Conservation (phyloP, 1,139 yeast species). For the Saccharomyces uvarum region DNA sequence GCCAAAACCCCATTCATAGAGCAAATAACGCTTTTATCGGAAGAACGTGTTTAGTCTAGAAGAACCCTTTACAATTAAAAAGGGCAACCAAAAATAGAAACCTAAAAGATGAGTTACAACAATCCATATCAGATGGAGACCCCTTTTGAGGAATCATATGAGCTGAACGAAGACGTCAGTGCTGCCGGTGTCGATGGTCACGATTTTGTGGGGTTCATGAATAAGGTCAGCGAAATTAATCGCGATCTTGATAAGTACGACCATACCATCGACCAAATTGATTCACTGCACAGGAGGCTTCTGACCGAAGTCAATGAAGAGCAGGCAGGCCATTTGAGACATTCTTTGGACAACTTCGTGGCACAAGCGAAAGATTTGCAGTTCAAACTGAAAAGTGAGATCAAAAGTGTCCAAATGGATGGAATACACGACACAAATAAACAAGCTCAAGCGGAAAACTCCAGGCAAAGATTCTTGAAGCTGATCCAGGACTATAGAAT, state of each 20-base stretch:
- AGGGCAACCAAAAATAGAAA: not conserved
- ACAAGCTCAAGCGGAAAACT: conserved; percentile 83
- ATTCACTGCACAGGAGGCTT: conserved; percentile 72
- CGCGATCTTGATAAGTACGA: conserved; percentile 75
- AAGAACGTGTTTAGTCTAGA: not conserved
- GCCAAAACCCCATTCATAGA: not conserved
- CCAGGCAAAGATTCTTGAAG: conserved; percentile 77
- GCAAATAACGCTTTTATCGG: not conserved
- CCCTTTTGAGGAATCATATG: conserved; percentile 15
- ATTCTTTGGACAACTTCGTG: conserved; percentile 69
- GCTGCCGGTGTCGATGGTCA: conserved; percentile 22
- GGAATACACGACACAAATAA: conserved; percentile 71
- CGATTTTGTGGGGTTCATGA: conserved; percentile 73
- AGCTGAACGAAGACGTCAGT: conserved; percentile 7
- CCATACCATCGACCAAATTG: conserved; percentile 67
- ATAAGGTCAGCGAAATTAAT: conserved; percentile 75
- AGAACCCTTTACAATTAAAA: not conserved
- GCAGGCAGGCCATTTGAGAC: conserved; percentile 60
- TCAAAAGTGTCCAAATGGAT: conserved; percentile 68
- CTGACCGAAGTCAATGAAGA: conserved; percentile 82
- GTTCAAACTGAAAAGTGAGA: conserved; percentile 61
- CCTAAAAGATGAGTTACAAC: conserved; percentile 12
- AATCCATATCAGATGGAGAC: conserved; percentile 13
- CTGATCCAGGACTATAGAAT: conserved; percentile 81
- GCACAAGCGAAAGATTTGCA: conserved; percentile 77